These are phyloP conservation scores for Gonapodya sp. DNA, from an alignment of 192 early-diverging fungal species.

Conservation along the genomic window DNA sequence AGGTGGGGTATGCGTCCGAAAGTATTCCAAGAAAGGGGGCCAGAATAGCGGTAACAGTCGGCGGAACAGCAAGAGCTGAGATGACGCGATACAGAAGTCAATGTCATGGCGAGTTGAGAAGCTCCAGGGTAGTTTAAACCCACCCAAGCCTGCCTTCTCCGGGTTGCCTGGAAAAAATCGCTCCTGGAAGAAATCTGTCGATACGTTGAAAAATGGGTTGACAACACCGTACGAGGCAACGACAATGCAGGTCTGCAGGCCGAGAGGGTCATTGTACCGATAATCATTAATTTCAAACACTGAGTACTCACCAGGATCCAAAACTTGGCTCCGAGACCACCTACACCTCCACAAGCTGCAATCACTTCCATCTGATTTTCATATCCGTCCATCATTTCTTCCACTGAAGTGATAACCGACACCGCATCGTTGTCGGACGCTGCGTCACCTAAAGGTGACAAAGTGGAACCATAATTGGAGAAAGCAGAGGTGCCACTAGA, in stretches of 20 bases:
- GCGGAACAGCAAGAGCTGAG: constrained; percentile 47
- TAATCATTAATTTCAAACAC: background rate
- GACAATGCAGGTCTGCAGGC: background rate
- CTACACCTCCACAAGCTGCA: background rate
- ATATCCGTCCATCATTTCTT: background rate
- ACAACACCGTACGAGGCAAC: constrained; percentile 9
- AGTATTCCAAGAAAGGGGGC: constrained; percentile 43
- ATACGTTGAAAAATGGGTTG: constrained; percentile 53
- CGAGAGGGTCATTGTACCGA: background rate
- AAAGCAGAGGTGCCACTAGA: background rate
- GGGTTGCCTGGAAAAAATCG: constrained; percentile 45
- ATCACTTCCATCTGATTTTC: background rate
- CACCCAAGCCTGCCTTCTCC: constrained; percentile 28
- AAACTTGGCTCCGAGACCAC: background rate
- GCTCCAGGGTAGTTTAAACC: background rate
- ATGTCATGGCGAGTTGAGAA: too few relatives aligned
- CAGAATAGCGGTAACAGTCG: constrained; percentile 38
- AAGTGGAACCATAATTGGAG: background rate
- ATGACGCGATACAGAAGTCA: too few relatives aligned
- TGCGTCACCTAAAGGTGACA: background rate
- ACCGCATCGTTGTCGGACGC: background rate
- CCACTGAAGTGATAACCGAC: background rate
- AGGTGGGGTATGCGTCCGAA: constrained; percentile 33
- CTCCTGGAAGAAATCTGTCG: constrained; percentile 40
- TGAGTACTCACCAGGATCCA: background rate